Evolutionary conservation across 2,329 filamentous ascomycete genomes (phyloP).

Genomic region (Aspergillus thermomutatus): DNA sequence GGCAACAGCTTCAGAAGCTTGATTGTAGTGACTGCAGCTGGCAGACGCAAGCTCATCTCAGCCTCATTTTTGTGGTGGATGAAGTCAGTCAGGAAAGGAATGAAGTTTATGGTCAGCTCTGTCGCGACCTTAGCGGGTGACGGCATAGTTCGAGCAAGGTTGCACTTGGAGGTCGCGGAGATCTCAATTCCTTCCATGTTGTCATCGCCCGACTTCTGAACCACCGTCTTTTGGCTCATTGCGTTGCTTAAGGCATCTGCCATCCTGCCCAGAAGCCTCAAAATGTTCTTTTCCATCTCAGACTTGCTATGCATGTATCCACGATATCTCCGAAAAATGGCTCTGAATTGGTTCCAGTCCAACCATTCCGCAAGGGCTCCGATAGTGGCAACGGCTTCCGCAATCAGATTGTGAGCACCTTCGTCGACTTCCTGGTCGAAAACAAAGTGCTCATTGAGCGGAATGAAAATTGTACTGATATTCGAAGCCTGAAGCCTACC

Average conservation of each 20-base stretch:
- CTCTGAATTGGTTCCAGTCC: conserved; percentile 87
- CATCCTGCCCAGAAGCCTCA: conserved; percentile 75
- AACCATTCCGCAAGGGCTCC: conserved; percentile 70
- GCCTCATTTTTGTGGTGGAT: conserved; percentile 93
- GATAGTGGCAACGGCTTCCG: conserved; percentile 80
- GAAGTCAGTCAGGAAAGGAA: conserved; percentile 77
- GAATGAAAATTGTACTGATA: conserved; percentile 81
- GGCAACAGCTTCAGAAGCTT: conserved; percentile 83
- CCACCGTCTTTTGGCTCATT: conserved; percentile 31
- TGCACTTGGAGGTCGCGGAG: conserved; percentile 30
- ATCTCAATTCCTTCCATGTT: conserved; percentile 28
- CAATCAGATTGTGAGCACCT: conserved; percentile 73
- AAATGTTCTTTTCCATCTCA: conserved; percentile 79
- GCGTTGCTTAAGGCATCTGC: conserved; percentile 70
- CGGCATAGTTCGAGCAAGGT: conserved; percentile 65
- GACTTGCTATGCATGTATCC: conserved; percentile 76
- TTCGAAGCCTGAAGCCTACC: conserved; percentile 70
- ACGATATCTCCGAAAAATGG: conserved; percentile 78
- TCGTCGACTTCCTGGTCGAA: conserved; percentile 80
- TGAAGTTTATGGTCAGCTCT: conserved; percentile 70
- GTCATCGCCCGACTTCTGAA: conserved; percentile 16
- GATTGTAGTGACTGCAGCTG: conserved; percentile 82
- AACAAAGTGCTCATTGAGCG: conserved; percentile 89
- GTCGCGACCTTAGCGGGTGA: conserved; percentile 62
- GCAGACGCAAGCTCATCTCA: conserved; percentile 87